phyloP scores from a whole-genome alignment of 179 eudicot species.

The Drosera spatulata region DNA sequence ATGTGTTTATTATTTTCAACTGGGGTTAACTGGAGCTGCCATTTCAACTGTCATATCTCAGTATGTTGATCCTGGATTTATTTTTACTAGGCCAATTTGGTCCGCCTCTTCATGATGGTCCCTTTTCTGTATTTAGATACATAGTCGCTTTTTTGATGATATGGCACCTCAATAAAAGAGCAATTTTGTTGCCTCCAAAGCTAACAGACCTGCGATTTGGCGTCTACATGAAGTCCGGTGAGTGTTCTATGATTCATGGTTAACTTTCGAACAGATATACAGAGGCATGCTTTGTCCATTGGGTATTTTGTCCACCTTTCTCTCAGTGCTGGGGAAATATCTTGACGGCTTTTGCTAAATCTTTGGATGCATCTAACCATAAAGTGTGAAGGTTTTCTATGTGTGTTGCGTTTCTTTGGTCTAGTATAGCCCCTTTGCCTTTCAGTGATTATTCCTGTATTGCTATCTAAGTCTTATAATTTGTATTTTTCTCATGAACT shows the following conservation, averaged over 20 bases:
- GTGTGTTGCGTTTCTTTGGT: no score
- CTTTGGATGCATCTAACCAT: no score
- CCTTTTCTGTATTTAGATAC: conserved; percentile 31
- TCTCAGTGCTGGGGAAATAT: no score
- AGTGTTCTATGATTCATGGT: conserved; percentile 9
- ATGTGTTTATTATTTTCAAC: conserved; percentile 37
- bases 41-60: conserved; percentile 78
- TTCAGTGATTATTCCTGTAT: no score
- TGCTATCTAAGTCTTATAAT: no score
- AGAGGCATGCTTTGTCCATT: background rate
- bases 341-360: background rate
- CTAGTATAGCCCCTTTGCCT: no score
- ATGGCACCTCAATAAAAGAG: conserved; percentile 63
- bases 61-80: conserved; percentile 31
- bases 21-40: conserved; percentile 92
- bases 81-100: background rate
- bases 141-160: conserved; percentile 59
- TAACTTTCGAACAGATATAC: background rate
- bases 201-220: conserved; percentile 64
- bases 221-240: conserved; percentile 80
- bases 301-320: background rate
- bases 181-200: conserved; percentile 68
- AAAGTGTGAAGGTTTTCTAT: no score
- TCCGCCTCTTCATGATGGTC: conserved; percentile 4
- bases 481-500: no score